Evolutionary conservation across 202 grass and related monocot genomes (phyloP).

Genomic region (Cymbopogon flexuosus): DNA sequence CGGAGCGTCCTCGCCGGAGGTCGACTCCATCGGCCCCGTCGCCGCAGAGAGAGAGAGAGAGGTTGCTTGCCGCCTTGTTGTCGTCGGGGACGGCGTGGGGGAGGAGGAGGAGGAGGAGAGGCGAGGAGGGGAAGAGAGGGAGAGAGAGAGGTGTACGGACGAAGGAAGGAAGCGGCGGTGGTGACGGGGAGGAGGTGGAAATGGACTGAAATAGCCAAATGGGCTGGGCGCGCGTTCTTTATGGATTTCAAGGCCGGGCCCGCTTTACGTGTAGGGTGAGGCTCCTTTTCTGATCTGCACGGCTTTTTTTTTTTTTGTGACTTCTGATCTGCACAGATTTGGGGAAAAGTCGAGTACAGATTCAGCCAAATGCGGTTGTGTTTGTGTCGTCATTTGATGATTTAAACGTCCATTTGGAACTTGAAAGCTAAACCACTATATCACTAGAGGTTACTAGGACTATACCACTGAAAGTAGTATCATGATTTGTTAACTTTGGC

Average conservation of each 20-base stretch:
- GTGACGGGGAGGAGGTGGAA: not conserved
- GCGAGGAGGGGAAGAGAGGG: not conserved
- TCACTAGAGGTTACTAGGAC: too few species aligned
- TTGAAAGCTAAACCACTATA: not conserved
- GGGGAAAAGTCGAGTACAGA: slow-evolving; percentile 12
- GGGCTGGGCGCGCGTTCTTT: slow-evolving; percentile 36
- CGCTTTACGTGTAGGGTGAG: slow-evolving; percentile 28
- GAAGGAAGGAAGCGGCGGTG: not conserved
- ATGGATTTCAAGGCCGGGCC: slow-evolving; percentile 42
- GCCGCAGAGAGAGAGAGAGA: not conserved
- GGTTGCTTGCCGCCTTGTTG: not conserved
- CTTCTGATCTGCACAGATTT: slow-evolving; percentile 26
- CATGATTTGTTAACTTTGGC: not conserved
- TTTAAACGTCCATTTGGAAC: not conserved
- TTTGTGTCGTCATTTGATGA: not conserved
- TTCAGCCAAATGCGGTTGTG: not conserved
- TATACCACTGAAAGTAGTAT: not conserved
- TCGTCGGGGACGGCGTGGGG: not conserved
- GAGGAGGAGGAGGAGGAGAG: not conserved
- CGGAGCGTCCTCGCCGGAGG: slow-evolving; percentile 31
- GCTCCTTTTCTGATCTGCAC: not conserved
- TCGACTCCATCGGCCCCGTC: slow-evolving; percentile 32
- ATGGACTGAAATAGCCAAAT: slow-evolving; percentile 40
- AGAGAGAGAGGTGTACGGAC: not conserved
- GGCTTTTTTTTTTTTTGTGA: too few species aligned